phyloP scores from a whole-genome alignment of 768 basidiomycete genomes.

The Hygrocybe coccinea region DNA sequence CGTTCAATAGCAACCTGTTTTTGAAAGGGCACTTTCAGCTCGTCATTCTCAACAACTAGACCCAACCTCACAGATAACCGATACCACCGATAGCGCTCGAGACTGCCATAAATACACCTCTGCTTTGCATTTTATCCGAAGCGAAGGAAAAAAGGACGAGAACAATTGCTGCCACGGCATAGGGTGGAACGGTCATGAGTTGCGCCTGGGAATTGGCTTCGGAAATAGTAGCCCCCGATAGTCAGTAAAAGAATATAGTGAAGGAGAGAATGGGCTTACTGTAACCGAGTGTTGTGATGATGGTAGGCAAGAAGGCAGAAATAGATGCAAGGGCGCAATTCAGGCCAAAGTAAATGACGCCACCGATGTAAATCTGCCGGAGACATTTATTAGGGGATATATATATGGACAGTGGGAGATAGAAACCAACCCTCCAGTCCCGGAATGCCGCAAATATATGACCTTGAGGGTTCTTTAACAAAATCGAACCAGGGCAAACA shows the following conservation, averaged over 20 bases:
- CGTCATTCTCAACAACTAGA: conserved; percentile 14
- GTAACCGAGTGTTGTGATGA: conserved; percentile 68
- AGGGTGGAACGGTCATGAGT: conserved; percentile 76
- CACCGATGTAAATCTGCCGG: conserved; percentile 55
- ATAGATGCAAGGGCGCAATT: conserved; percentile 76
- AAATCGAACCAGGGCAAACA: not conserved
- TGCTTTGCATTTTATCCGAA: conserved; percentile 63
- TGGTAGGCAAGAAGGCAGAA: conserved; percentile 79
- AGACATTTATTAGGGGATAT: not conserved
- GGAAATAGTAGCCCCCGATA: conserved; percentile 5
- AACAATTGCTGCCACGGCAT: conserved; percentile 65
- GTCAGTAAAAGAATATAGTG: not conserved
- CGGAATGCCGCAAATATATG: conserved; percentile 59
- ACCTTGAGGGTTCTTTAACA: conserved; percentile 29
- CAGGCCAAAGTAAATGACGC: conserved; percentile 73
- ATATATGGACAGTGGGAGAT: not conserved
- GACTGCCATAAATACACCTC: conserved; percentile 46
- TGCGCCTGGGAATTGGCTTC: conserved; percentile 63
- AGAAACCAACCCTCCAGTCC: conserved; percentile 59
- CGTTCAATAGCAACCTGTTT: conserved; percentile 43
- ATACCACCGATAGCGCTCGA: conserved; percentile 45
- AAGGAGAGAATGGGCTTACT: conserved; percentile 39
- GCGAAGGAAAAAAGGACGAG: conserved; percentile 52
- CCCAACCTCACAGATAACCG: conserved; percentile 55
- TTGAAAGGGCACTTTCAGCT: too few species aligned